Evolutionary conservation across 1,284 basidiomycete species (phyloP).

Genomic region (Ganoderma lingzhi): DNA sequence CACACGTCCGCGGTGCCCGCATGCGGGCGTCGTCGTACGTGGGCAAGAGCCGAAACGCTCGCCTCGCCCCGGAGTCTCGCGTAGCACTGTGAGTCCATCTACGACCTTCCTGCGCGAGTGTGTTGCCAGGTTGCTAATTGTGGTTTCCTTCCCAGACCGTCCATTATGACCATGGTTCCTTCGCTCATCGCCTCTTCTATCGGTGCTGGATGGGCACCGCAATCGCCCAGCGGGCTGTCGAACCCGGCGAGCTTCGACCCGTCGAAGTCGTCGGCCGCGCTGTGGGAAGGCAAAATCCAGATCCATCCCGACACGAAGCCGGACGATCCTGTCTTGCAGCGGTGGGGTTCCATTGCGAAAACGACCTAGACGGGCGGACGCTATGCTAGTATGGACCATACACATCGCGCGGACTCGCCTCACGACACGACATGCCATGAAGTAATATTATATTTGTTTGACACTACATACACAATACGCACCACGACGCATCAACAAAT

Average conservation of each 20-base stretch:
- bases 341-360: constrained; percentile 44
- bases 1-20: constrained; percentile 86
- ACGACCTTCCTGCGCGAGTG: not conserved
- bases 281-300: constrained; percentile 85
- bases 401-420: constrained; percentile 14
- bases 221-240: constrained; percentile 62
- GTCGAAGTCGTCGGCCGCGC: constrained; percentile 78
- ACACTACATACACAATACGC: not conserved
- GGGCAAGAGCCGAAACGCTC: constrained; percentile 74
- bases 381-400: constrained; percentile 21
- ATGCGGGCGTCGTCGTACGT: constrained; percentile 86
- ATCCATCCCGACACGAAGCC: constrained; percentile 84
- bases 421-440: constrained; percentile 16
- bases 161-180: constrained; percentile 89
- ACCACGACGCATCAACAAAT: not conserved
- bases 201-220: constrained; percentile 80
- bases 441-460: constrained; percentile 4
- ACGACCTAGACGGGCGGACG: constrained; percentile 29
- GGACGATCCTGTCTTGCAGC: constrained; percentile 54
- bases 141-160: constrained; percentile 52
- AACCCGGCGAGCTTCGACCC: constrained; percentile 83
- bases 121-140: constrained; percentile 28
- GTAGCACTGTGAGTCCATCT: constrained; percentile 41
- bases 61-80: constrained; percentile 55
- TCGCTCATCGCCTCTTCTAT: constrained; percentile 87